Conservation (phyloP, 208 protist genomes). For the Spongospora subterranea region DNA sequence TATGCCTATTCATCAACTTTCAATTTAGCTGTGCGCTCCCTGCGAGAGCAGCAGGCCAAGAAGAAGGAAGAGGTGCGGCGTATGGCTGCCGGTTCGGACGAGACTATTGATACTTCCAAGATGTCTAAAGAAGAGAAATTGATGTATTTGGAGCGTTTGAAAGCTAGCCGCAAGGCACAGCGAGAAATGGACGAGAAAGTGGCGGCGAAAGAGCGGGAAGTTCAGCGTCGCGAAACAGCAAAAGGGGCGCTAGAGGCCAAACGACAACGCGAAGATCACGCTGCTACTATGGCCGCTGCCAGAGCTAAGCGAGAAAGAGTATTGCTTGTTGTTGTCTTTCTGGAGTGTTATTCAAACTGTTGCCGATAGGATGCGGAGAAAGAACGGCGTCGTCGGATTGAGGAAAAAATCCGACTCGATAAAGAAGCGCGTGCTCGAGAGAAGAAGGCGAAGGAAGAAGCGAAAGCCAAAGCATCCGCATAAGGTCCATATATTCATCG, state of each 20-base stretch:
- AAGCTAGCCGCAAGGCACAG: not conserved
- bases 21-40: not conserved
- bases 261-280: not conserved
- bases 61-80: not conserved
- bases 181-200: not conserved
- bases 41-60: not conserved
- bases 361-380: not conserved
- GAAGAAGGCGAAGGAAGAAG: not conserved
- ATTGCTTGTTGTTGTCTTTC: not conserved
- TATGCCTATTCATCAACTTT: too few relatives aligned
- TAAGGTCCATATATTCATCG: not conserved
- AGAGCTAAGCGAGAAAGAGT: conserved; percentile 24
- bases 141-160: not conserved
- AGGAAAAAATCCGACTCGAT: not conserved
- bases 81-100: not conserved
- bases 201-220: conserved; percentile 5
- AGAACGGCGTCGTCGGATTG: not conserved
- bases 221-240: not conserved
- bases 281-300: not conserved
- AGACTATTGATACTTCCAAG: not conserved
- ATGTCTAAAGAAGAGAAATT: conserved; percentile 51
- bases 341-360: too few relatives aligned
- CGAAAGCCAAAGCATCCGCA: not conserved
- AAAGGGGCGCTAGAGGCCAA: conserved; percentile 34
- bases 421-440: not conserved